Conservation (phyloP, 345 rosid genomes). For the Arabidopsis arenosa region DNA sequence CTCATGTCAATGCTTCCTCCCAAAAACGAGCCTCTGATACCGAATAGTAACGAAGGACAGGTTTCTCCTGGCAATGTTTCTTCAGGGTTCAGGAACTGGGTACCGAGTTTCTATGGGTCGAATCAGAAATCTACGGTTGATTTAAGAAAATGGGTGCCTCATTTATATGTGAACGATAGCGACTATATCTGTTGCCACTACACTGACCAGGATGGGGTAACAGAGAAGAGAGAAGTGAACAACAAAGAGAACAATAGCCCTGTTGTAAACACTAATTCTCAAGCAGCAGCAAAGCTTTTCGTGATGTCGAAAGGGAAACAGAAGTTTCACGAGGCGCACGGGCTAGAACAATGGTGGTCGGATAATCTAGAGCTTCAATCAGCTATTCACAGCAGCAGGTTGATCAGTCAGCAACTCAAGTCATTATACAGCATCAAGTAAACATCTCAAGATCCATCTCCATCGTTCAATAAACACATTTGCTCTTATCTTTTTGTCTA, state of each 20-base stretch:
- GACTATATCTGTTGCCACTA: conserved; percentile 90
- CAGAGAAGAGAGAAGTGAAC: conserved; percentile 37
- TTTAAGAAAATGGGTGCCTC: conserved; percentile 82
- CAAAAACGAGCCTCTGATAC: conserved; percentile 30
- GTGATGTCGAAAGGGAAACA: conserved; percentile 92
- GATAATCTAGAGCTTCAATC: conserved; percentile 78
- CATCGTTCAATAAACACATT: conserved; percentile 26
- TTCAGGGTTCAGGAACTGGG: conserved; percentile 72
- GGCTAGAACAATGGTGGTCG: conserved; percentile 99
- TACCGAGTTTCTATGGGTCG: conserved; percentile 52
- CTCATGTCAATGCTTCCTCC: conserved; percentile 84
- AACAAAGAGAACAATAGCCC: conserved; percentile 55
- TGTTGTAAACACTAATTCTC: conserved; percentile 37
- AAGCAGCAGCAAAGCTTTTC: conserved; percentile 81
- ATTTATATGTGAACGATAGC: conserved; percentile 85
- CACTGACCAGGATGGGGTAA: conserved; percentile 57
- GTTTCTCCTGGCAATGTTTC: conserved; percentile 38
- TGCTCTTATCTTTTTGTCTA: not conserved
- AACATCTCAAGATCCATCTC: not conserved
- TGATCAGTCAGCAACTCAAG: conserved; percentile 86
- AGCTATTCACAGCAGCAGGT: conserved; percentile 69
- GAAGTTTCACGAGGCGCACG: conserved; percentile 93
- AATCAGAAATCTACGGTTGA: conserved; percentile 54
- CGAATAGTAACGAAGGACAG: conserved; percentile 28
- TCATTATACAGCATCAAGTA: conserved; percentile 64